phyloP scores from a whole-genome alignment of 495 filamentous ascomycete genomes.

The Tuber magnatum region DNA sequence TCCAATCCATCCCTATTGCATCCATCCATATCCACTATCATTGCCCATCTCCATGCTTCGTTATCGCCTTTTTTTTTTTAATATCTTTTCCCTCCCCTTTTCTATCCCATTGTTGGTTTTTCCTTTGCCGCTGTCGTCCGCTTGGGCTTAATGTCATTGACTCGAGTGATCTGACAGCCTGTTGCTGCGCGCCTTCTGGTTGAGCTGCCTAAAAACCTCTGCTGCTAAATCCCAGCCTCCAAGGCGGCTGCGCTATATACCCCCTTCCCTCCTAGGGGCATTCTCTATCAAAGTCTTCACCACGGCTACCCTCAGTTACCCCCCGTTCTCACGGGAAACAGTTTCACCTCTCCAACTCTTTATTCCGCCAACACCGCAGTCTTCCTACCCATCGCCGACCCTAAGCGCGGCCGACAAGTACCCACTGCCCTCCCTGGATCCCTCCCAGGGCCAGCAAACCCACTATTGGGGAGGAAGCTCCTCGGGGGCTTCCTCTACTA shows the following conservation, averaged over 20 bases:
- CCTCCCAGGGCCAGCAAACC: conserved; percentile 40
- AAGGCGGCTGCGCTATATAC: conserved; percentile 22
- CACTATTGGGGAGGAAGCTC: conserved; percentile 41
- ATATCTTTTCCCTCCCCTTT: not conserved
- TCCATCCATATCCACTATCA: not conserved
- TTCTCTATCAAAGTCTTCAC: conserved; percentile 28
- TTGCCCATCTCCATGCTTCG: not conserved
- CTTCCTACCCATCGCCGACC: conserved; percentile 36
- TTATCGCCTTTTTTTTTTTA: conserved; percentile 9
- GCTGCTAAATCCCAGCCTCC: conserved; percentile 21
- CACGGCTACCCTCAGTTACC: conserved; percentile 39
- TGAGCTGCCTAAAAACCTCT: conserved; percentile 27
- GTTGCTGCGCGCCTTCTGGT: conserved; percentile 22
- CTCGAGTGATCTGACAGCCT: conserved; percentile 29
- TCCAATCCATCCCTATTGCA: not conserved
- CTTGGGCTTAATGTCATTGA: conserved; percentile 31
- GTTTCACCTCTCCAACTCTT: conserved; percentile 35
- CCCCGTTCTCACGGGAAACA: conserved; percentile 40
- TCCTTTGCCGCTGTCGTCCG: conserved; percentile 23
- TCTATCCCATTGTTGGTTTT: conserved; percentile 19
- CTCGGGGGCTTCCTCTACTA: conserved; percentile 33
- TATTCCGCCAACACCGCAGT: conserved; percentile 39
- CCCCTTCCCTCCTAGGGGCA: conserved; percentile 31
- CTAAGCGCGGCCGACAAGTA: conserved; percentile 38
- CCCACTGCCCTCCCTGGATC: conserved; percentile 40